Percentiles rank a stretch among this genome's conserved stretches.
These are phyloP conservation scores for Leccinum rimulosum DNA, from an alignment of 768 basidiomycete species.

Conservation along the genomic window DNA sequence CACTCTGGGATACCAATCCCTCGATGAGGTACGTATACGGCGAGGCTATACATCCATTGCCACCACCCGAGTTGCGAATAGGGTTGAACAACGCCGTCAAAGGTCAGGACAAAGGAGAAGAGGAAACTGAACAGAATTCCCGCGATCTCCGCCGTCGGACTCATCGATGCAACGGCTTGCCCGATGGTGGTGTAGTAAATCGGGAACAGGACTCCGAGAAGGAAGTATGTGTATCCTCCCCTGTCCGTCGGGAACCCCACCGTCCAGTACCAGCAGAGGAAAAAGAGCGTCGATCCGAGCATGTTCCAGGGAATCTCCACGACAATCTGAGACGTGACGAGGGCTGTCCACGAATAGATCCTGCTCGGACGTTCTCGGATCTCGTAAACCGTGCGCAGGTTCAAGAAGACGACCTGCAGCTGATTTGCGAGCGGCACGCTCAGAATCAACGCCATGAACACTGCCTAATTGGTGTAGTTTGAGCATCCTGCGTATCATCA, in stretches of 20 bases:
- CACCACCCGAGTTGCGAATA: conserved; percentile 62
- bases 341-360: conserved; percentile 65
- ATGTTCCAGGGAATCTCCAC: conserved; percentile 65
- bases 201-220: conserved; percentile 53
- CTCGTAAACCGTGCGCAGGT: conserved; percentile 58
- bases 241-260: conserved; percentile 55
- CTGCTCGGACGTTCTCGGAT: conserved; percentile 62
- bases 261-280: conserved; percentile 70
- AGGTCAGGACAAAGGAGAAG: conserved; percentile 62
- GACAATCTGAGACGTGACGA: conserved; percentile 53
- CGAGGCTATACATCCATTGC: conserved; percentile 66
- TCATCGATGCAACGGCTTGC: conserved; percentile 59
- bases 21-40: conserved; percentile 60
- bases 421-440: conserved; percentile 58
- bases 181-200: conserved; percentile 62
- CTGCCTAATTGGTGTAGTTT: conserved; percentile 33
- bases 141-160: conserved; percentile 58
- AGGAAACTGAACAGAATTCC: conserved; percentile 55
- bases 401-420: conserved; percentile 59
- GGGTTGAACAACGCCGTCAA: conserved; percentile 70
- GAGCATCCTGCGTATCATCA: background rate
- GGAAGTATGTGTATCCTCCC: conserved; percentile 59
- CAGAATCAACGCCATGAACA: conserved; percentile 55
- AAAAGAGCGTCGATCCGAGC: conserved; percentile 54
- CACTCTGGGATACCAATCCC: conserved; percentile 45